A percentile compares a stretch with the other conserved stretches of the same genome.
Evolutionary conservation across 306 rosid genomes (phyloP).

Genomic region (Trichosanthes cucumerina): DNA sequence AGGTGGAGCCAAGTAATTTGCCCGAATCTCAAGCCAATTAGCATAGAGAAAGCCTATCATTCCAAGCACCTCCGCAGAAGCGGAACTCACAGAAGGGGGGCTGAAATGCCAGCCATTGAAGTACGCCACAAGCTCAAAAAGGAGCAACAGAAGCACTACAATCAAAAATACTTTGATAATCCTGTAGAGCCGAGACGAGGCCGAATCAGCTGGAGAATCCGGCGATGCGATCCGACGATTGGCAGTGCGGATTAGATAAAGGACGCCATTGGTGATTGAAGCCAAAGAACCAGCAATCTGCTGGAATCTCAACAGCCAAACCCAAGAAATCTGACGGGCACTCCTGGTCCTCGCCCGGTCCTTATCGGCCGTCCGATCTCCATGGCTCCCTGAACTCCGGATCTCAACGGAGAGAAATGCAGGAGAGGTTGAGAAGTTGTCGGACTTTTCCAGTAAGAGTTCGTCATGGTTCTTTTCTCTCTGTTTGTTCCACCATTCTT

Average conservation of each 20-base stretch:
- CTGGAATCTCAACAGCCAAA: conserved; percentile 52
- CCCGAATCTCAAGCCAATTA: conserved; percentile 61
- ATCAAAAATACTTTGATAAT: conserved; percentile 50
- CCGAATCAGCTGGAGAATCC: conserved; percentile 39
- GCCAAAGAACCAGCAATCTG: conserved; percentile 51
- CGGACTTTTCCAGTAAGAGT: conserved; percentile 18
- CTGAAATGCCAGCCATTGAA: conserved; percentile 93
- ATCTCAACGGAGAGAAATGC: conserved; percentile 39
- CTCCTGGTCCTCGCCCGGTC: conserved; percentile 58
- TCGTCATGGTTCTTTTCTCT: conserved; percentile 33
- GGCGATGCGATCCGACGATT: conserved; percentile 51
- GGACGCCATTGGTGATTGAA: conserved; percentile 27
- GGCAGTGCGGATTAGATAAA: conserved; percentile 50
- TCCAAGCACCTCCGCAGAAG: conserved; percentile 57
- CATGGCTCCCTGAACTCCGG: conserved; percentile 8
- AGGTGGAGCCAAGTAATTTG: conserved; percentile 69
- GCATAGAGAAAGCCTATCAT: conserved; percentile 47
- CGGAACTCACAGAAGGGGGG: conserved; percentile 51
- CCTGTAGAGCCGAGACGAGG: conserved; percentile 64
- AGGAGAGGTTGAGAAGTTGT: conserved; percentile 9
- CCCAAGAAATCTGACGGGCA: conserved; percentile 81
- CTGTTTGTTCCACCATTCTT: conserved; percentile 99
- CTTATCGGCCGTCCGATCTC: conserved; percentile 41
- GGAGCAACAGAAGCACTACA: conserved; percentile 42
- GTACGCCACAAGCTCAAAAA: conserved; percentile 75